Conservation (phyloP, 2,329 filamentous ascomycete species). For the Bipolaris sorokiniana region DNA sequence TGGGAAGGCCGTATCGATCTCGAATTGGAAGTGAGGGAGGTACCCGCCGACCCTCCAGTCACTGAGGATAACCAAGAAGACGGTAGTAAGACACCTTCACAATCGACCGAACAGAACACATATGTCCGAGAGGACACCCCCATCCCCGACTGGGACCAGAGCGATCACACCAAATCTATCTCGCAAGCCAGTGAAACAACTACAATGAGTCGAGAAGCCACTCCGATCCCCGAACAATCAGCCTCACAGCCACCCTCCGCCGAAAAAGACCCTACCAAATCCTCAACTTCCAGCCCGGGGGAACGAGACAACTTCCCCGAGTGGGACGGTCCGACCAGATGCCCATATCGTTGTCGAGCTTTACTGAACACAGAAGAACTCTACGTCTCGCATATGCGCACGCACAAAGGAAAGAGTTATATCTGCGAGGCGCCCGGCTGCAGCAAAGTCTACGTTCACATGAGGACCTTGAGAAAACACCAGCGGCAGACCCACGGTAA, state of each 20-base stretch:
- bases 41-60: neutral
- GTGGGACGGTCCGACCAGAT: neutral
- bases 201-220: neutral
- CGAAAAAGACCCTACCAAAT: neutral
- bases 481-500: neutral
- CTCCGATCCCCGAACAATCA: neutral
- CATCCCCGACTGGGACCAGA: neutral
- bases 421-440: neutral
- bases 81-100: neutral
- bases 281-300: neutral
- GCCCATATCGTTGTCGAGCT: neutral
- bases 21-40: neutral
- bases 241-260: neutral
- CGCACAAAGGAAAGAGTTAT: neutral
- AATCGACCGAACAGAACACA: neutral
- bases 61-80: neutral
- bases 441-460: neutral
- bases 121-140: neutral
- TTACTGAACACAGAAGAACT: neutral
- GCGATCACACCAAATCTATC: neutral
- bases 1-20: neutral
- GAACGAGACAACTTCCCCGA: neutral
- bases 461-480: neutral
- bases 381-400: neutral
- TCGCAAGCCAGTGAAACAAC: neutral